Conservation (phyloP, 2,329 filamentous ascomycete species). For the Apiospora arundinis region DNA sequence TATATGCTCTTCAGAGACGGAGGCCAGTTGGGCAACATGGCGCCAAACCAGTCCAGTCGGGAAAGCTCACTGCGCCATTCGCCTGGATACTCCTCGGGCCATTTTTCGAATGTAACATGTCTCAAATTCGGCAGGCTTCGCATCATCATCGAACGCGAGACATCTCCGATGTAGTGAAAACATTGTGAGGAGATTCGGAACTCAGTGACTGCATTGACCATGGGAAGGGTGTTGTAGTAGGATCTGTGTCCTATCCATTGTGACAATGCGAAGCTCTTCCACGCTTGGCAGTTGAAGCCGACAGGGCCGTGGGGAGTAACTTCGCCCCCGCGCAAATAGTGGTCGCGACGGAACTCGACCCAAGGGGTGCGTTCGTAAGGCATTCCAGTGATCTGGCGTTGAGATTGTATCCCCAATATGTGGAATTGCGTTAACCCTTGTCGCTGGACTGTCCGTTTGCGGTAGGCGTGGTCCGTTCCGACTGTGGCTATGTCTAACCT, state of each 20-base stretch:
- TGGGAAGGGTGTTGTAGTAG: neutral
- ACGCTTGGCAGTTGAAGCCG: neutral
- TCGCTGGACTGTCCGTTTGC: neutral
- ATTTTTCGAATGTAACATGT: neutral
- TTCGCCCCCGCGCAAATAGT: accelerated
- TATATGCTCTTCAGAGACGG: neutral
- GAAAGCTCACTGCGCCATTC: neutral
- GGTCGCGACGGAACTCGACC: neutral
- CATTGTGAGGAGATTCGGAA: neutral
- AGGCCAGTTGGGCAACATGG: neutral
- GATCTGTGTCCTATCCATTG: accelerated
- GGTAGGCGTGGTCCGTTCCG: neutral
- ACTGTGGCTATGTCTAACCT: neutral
- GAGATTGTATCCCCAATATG: no score
- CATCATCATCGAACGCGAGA: neutral
- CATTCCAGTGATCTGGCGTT: neutral
- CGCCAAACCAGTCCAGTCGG: neutral
- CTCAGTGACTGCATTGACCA: neutral
- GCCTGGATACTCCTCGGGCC: neutral
- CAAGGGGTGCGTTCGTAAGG: neutral
- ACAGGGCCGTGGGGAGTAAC: neutral
- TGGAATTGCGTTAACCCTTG: neutral
- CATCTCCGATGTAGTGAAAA: neutral
- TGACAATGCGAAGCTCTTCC: neutral
- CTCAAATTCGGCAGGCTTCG: neutral